Conservation (phyloP, 2,329 filamentous ascomycete genomes). For the Fusarium acutatum region DNA sequence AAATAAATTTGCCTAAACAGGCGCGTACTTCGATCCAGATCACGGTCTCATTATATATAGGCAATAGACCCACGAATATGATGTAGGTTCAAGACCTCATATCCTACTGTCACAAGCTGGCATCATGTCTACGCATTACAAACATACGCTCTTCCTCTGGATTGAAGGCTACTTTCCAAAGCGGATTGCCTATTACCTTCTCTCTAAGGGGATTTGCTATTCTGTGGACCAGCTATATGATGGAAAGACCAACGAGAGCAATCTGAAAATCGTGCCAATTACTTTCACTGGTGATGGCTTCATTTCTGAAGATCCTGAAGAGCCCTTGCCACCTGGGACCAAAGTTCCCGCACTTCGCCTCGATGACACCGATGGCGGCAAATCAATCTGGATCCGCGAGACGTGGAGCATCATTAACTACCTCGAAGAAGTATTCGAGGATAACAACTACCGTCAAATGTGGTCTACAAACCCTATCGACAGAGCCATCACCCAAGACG, state of each 20-base stretch:
- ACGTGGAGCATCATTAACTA: not conserved
- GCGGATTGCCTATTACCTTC: not conserved
- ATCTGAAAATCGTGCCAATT: not conserved
- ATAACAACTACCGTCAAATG: not conserved
- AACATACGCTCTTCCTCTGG: not conserved
- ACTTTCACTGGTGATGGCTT: not conserved
- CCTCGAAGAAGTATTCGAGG: not conserved
- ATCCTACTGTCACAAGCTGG: fast-evolving
- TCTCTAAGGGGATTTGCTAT: not conserved
- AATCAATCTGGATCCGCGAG: not conserved
- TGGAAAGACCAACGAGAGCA: not conserved
- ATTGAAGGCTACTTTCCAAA: not conserved
- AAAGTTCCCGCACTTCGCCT: not conserved
- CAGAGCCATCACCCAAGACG: not conserved
- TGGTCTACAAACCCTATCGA: not conserved
- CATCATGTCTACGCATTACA: not conserved
- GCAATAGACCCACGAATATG: fast-evolving
- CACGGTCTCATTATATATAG: not conserved
- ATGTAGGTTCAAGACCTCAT: fast-evolving
- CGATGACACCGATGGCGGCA: not conserved
- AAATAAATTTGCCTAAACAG: not conserved
- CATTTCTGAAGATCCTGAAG: not conserved
- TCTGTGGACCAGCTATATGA: not conserved
- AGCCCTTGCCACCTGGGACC: not conserved
- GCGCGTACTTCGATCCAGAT: fast-evolving